Evolutionary conservation across 257 asterid genomes (phyloP), one percentile per base, ranked within the genome.

Genomic region (Primulina huaijiensis): DNA sequence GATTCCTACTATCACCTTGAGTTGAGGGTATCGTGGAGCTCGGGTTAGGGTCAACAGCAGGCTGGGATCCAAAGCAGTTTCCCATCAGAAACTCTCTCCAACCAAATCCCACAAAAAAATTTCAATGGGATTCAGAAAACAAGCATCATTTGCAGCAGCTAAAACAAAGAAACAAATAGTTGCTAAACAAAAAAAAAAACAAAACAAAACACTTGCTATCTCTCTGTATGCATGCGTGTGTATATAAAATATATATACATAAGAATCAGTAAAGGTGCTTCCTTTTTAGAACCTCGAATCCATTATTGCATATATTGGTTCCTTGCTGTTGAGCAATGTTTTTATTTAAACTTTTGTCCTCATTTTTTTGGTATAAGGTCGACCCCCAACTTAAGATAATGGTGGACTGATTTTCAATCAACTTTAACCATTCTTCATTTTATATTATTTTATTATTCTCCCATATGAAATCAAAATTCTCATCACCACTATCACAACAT

Each of bases 21-120:
- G 88, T 81, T n/a, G 95, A 86, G 62, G 83, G 77, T 76, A 75
- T 56, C 59, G 75, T 46, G 63, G 77, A 76, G 72, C 83, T 78
- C 70, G 83, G 87, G 60, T 79, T 85, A 10, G 80, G 67, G 37
- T 83, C 82, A 34, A 57, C 76, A 37, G 82, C 76, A 67, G 78
- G 62, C 69, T 64, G 75, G 61, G 82, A 86, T 83, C 98, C 95
- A 72, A 83, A 84, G 79, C 98, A 92, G 80, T 92, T 92, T 70
- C 98, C 96, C 98, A 92, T 92, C 50, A 79, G 74, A 77, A 63
- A 55, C 31, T 46, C 27, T 31, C 34, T 65, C 16, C 53, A 25
- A 29, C 2, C 55, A 64, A 55, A 72, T 21, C 21, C 31, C 65
- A 52, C 72, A 25, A 63, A 33, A 38, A 40, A 55, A 38, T 65